These are phyloP conservation scores for Candida dendrica DNA, from an alignment of 805 yeast species.

Conservation along the genomic window DNA sequence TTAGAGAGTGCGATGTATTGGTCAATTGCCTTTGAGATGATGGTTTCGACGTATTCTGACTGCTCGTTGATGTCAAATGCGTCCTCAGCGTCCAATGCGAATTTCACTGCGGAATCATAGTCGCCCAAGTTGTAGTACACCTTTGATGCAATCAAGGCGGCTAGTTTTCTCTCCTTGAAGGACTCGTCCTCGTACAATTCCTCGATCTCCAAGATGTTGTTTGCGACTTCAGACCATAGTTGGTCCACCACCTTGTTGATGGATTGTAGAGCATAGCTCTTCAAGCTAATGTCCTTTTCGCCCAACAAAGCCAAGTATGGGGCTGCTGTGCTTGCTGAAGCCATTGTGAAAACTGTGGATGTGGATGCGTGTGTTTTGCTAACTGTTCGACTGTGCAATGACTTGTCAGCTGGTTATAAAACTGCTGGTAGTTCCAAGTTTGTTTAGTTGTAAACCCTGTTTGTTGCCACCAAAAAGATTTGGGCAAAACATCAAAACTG, in stretches of 20 bases:
- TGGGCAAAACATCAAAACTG: not conserved
- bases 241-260: conserved; percentile 80
- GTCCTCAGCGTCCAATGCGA: conserved; percentile 77
- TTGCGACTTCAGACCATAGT: conserved; percentile 96
- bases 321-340: conserved; percentile 73
- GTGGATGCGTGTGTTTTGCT: no score
- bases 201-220: conserved; percentile 80
- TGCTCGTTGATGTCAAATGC: conserved; percentile 68
- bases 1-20: conserved; percentile 66
- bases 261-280: conserved; percentile 77
- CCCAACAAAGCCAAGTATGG: conserved; percentile 84
- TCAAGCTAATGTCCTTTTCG: conserved; percentile 72
- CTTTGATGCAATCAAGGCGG: conserved; percentile 89
- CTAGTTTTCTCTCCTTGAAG: conserved; percentile 72
- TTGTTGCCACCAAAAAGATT: not conserved
- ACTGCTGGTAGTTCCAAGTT: not conserved
- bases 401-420: no score
- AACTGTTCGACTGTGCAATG: no score
- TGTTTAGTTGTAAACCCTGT: not conserved
- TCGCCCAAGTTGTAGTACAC: conserved; percentile 90
- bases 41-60: conserved; percentile 87
- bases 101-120: conserved; percentile 82
- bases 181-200: conserved; percentile 80
- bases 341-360: not conserved
- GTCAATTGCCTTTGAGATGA: conserved; percentile 88